Base-by-base conservation (phyloP, 2,329 filamentous ascomycete genomes). In the Penicillium corylophilum region DNA sequence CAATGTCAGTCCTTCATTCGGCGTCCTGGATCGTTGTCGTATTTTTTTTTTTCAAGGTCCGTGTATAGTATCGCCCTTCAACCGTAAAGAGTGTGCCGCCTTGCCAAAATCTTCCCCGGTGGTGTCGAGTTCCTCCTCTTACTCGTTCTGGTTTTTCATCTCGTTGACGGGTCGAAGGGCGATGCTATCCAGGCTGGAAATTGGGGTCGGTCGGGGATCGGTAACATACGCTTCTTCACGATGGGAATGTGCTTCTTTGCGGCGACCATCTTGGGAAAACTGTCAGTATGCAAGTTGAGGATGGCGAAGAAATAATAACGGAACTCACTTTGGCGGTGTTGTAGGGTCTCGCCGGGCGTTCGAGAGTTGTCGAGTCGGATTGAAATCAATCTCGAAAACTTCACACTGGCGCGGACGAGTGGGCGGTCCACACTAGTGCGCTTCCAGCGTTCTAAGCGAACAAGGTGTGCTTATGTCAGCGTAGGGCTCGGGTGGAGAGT, bases 211-310 rank as follows among this genome's bases (percentile, higher is more conserved):
- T 59, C 54, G 54, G 48, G 41, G 9, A 51, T 56, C 58, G 60
- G 53, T 66, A 73, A 91, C 90, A 76, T 93, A 95, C 91, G 91
- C 91, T 99, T 99, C 90, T 99, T 99, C 76, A 99, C 90, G 85
- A 99, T 99, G 74, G 92, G 88, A 77, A 97, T 86, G 82, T 97
- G 94, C 85, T 95, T 95, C 89, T 95, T 95, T 81, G 93, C 89
- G 88, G 92, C 85, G 85, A 93, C 91, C 94, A 97, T 97, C 92
- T 66, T 62, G 41, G 49, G 36, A 40, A 51, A 46, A 49, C 46
- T 40, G 52, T 59, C 57, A 59, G 54, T 53, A 57, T 53, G 18
- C 44, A 36, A 38, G 45, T 44, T 44, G 46, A 36, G 38, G 38
- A 54, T 23, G 44, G 51, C 38, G 49, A 47, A 46, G 24, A 36